Percentiles rank a stretch among this genome's conserved stretches.
Evolutionary conservation across 75 land plant genomes (phyloP).

Genomic region (Sequoiadendron giganteum): DNA sequence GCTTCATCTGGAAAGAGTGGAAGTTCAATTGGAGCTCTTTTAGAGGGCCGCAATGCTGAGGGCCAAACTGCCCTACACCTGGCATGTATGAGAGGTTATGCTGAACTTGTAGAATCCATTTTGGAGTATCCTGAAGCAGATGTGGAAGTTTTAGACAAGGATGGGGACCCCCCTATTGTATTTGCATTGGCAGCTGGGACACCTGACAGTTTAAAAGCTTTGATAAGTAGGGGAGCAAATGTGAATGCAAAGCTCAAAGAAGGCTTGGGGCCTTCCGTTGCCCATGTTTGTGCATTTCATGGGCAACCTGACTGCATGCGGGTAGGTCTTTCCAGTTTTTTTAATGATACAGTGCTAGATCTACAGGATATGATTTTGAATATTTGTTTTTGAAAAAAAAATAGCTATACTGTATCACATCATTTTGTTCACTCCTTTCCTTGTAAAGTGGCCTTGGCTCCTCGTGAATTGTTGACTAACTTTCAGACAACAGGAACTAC

Average conservation of each 20-base stretch:
- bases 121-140: slow-evolving; percentile 70
- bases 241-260: slow-evolving; percentile 72
- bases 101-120: slow-evolving; percentile 69
- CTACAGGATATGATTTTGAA: not conserved
- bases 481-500: slow-evolving; percentile 56
- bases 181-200: slow-evolving; percentile 93
- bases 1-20: slow-evolving; percentile 44
- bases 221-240: slow-evolving; percentile 68
- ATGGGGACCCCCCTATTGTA: slow-evolving; percentile 92
- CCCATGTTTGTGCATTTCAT: slow-evolving; percentile 93
- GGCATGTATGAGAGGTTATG: slow-evolving; percentile 83
- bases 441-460: not conserved
- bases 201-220: slow-evolving; percentile 68
- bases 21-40: slow-evolving; percentile 39
- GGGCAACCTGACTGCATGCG: slow-evolving; percentile 98
- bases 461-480: slow-evolving; percentile 13
- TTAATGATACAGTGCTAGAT: not conserved
- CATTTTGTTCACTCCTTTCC: not conserved
- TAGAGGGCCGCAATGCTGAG: slow-evolving; percentile 79
- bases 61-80: slow-evolving; percentile 94
- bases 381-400: not conserved
- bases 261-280: slow-evolving; percentile 85
- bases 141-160: slow-evolving; percentile 83
- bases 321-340: slow-evolving; percentile 30
- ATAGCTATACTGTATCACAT: not conserved